phyloP scores from a whole-genome alignment of 2,329 filamentous ascomycete genomes.

The Alternaria sp. region DNA sequence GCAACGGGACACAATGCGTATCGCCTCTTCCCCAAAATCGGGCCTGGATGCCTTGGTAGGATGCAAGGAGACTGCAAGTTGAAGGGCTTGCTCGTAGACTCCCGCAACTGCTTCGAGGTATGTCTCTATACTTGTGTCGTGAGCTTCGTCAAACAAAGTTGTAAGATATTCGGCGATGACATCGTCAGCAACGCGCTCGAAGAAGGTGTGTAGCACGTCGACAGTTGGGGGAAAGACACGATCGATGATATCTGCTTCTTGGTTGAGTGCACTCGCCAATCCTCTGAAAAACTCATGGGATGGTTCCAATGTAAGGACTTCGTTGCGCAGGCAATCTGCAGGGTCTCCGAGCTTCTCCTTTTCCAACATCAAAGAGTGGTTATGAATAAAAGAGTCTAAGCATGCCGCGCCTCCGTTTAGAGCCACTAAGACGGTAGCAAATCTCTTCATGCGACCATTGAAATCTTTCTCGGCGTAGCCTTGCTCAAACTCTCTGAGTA shows the following conservation, averaged over 20 bases:
- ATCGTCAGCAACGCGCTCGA: conserved; percentile 84
- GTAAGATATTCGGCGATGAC: conserved; percentile 85
- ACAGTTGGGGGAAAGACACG: conserved; percentile 78
- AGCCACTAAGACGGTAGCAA: conserved; percentile 82
- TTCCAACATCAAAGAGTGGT: conserved; percentile 83
- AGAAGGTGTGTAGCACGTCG: conserved; percentile 77
- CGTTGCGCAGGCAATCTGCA: conserved; percentile 81
- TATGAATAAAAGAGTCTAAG: conserved; percentile 86
- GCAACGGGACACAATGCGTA: conserved; percentile 72
- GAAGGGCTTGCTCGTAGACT: conserved; percentile 83
- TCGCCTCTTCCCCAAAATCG: conserved; percentile 70
- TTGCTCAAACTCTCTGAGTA: conserved; percentile 89
- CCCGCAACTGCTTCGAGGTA: conserved; percentile 89
- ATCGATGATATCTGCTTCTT: conserved; percentile 81
- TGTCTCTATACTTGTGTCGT: conserved; percentile 74
- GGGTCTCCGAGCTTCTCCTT: conserved; percentile 75
- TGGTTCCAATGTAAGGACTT: conserved; percentile 77
- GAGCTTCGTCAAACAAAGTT: conserved; percentile 84
- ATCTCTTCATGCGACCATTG: conserved; percentile 86
- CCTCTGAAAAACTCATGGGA: conserved; percentile 82
- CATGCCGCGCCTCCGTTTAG: conserved; percentile 82
- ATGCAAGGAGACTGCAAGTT: conserved; percentile 75
- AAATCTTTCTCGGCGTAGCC: conserved; percentile 90
- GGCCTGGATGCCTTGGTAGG: conserved; percentile 70
- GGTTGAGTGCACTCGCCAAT: conserved; percentile 77